phyloP scores from a whole-genome alignment of 768 basidiomycete species.

The Panaeolus papilionaceus region DNA sequence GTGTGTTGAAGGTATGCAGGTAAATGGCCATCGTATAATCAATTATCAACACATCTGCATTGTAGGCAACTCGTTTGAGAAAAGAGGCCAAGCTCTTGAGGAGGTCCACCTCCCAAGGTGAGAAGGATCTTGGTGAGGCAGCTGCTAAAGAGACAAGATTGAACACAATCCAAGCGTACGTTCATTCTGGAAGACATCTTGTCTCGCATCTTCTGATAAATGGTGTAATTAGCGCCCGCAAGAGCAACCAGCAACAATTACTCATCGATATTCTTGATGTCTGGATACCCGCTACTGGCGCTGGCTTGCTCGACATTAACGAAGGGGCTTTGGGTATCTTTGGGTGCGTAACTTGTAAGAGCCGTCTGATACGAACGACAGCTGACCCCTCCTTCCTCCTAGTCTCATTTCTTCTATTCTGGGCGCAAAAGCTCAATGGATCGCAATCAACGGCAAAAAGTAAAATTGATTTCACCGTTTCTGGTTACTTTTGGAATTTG shows the following conservation, averaged over 20 bases:
- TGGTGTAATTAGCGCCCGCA: conserved; percentile 55
- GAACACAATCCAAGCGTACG: conserved; percentile 60
- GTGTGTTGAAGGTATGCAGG: conserved; percentile 64
- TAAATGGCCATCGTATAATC: conserved; percentile 7
- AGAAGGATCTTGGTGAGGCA: conserved; percentile 73
- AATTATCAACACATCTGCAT: not conserved
- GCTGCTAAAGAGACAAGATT: conserved; percentile 70
- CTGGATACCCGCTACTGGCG: conserved; percentile 87
- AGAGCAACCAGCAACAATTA: conserved; percentile 78
- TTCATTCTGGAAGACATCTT: conserved; percentile 18
- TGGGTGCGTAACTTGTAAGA: conserved; percentile 57
- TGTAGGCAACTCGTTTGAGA: conserved; percentile 64
- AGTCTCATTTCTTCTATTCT: conserved; percentile 77
- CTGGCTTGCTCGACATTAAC: conserved; percentile 77
- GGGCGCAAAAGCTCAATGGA: conserved; percentile 73
- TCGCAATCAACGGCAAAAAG: conserved; percentile 53
- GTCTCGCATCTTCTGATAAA: not conserved
- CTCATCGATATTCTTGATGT: conserved; percentile 85
- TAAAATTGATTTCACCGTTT: conserved; percentile 23
- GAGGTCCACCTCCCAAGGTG: conserved; percentile 51
- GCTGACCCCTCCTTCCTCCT: conserved; percentile 15
- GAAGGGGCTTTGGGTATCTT: conserved; percentile 87
- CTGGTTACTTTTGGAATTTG: not conserved
- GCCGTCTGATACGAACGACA: not conserved
- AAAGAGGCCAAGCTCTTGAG: conserved; percentile 64